Percentiles rank a stretch among this genome's conserved stretches.
phyloP scores from a whole-genome alignment of 2,329 filamentous ascomycete genomes.

The Didymella glomerata region DNA sequence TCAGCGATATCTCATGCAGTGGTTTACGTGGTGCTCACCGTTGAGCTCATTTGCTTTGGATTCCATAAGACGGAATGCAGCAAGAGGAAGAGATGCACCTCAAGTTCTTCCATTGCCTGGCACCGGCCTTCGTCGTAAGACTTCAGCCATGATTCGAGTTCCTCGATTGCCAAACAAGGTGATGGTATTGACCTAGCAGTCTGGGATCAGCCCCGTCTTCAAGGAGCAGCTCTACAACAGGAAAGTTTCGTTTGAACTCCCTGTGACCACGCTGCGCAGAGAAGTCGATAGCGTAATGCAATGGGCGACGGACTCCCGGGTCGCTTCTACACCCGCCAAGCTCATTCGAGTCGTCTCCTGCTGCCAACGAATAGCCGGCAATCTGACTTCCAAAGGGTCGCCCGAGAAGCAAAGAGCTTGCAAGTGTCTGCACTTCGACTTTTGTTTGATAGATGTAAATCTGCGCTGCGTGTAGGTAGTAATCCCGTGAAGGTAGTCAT shows the following conservation, averaged over 20 bases:
- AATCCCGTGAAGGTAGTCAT: too few species aligned
- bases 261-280: too few species aligned
- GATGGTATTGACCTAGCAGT: background rate
- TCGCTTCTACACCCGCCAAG: background rate
- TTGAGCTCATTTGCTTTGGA: background rate
- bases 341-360: conserved; percentile 4
- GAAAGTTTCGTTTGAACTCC: background rate
- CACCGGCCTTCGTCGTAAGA: too few species aligned
- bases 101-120: too few species aligned
- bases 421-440: background rate
- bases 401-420: background rate
- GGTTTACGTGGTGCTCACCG: background rate
- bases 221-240: background rate
- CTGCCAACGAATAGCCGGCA: background rate
- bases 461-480: background rate
- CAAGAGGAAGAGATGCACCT: background rate
- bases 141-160: too few species aligned
- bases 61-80: background rate
- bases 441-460: background rate
- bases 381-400: background rate
- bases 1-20: background rate
- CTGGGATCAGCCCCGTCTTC: background rate
- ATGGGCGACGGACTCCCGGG: background rate
- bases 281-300: background rate
- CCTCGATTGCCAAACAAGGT: too few species aligned